phyloP scores from a whole-genome alignment of 495 filamentous ascomycete genomes.

The Aspergillus nidulans region DNA sequence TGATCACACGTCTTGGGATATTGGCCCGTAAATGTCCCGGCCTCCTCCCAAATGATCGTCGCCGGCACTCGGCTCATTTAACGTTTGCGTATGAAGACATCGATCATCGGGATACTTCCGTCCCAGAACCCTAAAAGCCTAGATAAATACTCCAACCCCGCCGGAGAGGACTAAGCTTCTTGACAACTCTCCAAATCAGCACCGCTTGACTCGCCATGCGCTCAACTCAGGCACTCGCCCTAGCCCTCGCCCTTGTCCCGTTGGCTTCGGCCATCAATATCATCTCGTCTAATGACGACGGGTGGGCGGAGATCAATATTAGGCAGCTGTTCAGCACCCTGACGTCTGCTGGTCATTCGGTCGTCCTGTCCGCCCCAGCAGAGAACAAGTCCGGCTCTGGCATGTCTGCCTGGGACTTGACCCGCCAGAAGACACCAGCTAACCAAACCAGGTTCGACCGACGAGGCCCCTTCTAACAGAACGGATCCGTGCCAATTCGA shows the following conservation, averaged over 20 bases:
- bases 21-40: conserved; percentile 3
- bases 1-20: conserved; percentile 1
- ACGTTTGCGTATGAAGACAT: background rate
- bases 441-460: conserved; percentile 39
- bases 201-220: conserved; percentile 10
- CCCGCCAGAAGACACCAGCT: background rate
- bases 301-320: conserved; percentile 66
- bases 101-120: background rate
- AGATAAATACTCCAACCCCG: background rate
- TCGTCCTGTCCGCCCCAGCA: conserved; percentile 59
- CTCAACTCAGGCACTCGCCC: conserved; percentile 7
- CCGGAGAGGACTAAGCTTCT: background rate
- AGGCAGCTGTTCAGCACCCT: conserved; percentile 52
- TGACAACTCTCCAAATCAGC: background rate
- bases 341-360: conserved; percentile 48
- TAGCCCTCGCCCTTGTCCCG: conserved; percentile 15
- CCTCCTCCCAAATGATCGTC: background rate
- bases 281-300: conserved; percentile 66
- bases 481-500: conserved; percentile 50
- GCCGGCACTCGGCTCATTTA: background rate
- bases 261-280: conserved; percentile 45
- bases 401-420: conserved; percentile 16
- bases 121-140: no score
- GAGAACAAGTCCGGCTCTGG: conserved; percentile 61
- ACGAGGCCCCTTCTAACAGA: conserved; percentile 42